These are phyloP conservation scores for Aspergillus felis DNA, from an alignment of 2,329 filamentous ascomycete species.

Conservation along the genomic window DNA sequence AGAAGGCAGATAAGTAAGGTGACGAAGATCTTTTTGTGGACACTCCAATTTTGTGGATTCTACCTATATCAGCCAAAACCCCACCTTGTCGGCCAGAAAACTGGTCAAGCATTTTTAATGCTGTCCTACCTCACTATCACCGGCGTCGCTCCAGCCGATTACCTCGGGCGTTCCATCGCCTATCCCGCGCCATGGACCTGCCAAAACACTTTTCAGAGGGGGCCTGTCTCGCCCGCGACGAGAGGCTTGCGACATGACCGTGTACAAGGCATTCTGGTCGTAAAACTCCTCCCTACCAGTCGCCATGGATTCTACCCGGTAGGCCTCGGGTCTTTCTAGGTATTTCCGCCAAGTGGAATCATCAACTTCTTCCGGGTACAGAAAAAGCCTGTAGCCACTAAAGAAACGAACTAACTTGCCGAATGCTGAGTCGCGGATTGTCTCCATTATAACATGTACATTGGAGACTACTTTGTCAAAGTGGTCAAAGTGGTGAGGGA, in stretches of 20 bases:
- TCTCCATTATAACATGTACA: too few species aligned
- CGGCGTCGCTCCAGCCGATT: slow-evolving; percentile 14
- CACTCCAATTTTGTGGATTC: slow-evolving; percentile 48
- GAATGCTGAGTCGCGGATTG: slow-evolving; percentile 18
- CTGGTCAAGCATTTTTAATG: neutral
- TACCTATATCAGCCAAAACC: slow-evolving; percentile 9
- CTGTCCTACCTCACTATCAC: slow-evolving; percentile 13
- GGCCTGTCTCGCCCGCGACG: neutral
- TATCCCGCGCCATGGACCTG: neutral
- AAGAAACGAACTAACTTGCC: slow-evolving; percentile 19
- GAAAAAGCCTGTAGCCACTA: slow-evolving; percentile 6
- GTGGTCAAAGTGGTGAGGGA: too few species aligned
- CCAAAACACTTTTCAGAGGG: slow-evolving; percentile 1
- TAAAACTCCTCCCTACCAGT: slow-evolving; percentile 1
- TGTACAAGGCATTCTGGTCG: slow-evolving; percentile 13
- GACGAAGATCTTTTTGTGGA: slow-evolving; percentile 41
- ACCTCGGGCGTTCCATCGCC: slow-evolving; percentile 3
- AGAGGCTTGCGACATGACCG: slow-evolving; percentile 17
- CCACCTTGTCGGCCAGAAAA: neutral
- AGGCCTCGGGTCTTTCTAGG: slow-evolving; percentile 6
- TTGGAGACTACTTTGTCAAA: too few species aligned
- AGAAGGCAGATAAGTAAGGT: slow-evolving; percentile 45
- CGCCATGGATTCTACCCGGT: slow-evolving; percentile 4
- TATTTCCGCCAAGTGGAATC: slow-evolving; percentile 10
- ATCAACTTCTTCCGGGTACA: slow-evolving; percentile 18